phyloP scores from a whole-genome alignment of 176 grass and related monocot species.

The Luzula sylvatica region DNA sequence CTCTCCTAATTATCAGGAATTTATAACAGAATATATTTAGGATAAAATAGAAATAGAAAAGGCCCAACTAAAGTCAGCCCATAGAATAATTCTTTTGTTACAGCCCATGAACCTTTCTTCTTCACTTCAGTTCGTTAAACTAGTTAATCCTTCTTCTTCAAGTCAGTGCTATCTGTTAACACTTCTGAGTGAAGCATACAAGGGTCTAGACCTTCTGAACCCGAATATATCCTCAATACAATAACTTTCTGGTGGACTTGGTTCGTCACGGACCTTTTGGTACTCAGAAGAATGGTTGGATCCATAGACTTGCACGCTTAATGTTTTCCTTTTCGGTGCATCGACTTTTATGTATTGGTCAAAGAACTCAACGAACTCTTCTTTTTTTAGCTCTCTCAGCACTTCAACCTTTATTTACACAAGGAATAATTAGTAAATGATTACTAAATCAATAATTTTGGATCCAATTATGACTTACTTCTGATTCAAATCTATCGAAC shows the following conservation, averaged over 20 bases:
- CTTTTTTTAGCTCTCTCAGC: slow-evolving; percentile 65
- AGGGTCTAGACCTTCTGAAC: slow-evolving; percentile 45
- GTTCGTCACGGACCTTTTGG: slow-evolving; percentile 18
- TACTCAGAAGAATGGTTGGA: slow-evolving; percentile 24
- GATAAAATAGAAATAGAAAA: too few relatives aligned
- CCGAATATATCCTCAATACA: slow-evolving; percentile 23
- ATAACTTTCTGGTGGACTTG: slow-evolving; percentile 6
- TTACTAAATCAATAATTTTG: too few relatives aligned
- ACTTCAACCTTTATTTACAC: slow-evolving; percentile 40
- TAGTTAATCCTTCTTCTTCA: too few relatives aligned
- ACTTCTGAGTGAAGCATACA: slow-evolving; percentile 51
- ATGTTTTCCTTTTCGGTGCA: slow-evolving; percentile 43
- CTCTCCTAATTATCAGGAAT: too few relatives aligned
- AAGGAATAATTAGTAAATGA: too few relatives aligned
- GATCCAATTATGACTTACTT: slow-evolving; percentile 30
- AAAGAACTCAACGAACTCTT: slow-evolving; percentile 68
- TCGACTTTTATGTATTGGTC: slow-evolving; percentile 49
- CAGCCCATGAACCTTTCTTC: too few relatives aligned
- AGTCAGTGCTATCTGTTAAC: too few relatives aligned
- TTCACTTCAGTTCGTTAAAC: too few relatives aligned
- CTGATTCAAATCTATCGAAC: slow-evolving; percentile 51
- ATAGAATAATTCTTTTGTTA: too few relatives aligned
- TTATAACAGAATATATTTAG: too few relatives aligned
- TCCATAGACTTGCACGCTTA: slow-evolving; percentile 64
- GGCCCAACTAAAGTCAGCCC: too few relatives aligned